phyloP scores from a whole-genome alignment of 352 stramenopile genomes.

The Phytophthora palmivora region DNA sequence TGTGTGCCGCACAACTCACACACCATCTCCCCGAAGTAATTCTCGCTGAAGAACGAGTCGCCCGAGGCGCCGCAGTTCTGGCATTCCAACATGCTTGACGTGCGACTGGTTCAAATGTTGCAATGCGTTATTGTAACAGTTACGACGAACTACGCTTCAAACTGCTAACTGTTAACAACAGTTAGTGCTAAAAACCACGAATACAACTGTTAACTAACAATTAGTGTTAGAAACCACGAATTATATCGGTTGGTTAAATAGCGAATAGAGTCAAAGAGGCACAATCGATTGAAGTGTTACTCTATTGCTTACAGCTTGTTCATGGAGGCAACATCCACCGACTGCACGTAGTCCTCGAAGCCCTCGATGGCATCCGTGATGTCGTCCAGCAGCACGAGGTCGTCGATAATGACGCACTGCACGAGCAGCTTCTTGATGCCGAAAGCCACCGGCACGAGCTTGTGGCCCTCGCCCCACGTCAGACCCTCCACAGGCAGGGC shows the following conservation, averaged over 20 bases:
- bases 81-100: constrained; percentile 74
- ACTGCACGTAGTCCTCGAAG: constrained; percentile 89
- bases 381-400: constrained; percentile 81
- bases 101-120: constrained; percentile 24
- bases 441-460: constrained; percentile 85
- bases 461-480: constrained; percentile 83
- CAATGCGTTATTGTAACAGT: constrained; percentile 9
- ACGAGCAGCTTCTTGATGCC: constrained; percentile 90
- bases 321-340: constrained; percentile 88
- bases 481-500: constrained; percentile 73
- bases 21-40: constrained; percentile 87
- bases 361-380: constrained; percentile 83
- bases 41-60: constrained; percentile 83
- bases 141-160: not conserved
- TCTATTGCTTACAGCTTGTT: constrained; percentile 80
- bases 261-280: too few species aligned
- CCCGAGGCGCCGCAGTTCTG: constrained; percentile 77
- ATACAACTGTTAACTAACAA: too few species aligned
- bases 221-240: too few species aligned
- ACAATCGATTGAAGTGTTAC: constrained; percentile 8
- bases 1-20: constrained; percentile 88
- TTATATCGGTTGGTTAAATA: too few species aligned
- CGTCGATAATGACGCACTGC: constrained; percentile 86
- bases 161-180: too few species aligned
- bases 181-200: too few species aligned